Evolutionary conservation across 2,329 filamentous ascomycete species (phyloP), one percentile per base, ranked within the genome.

Genomic region (Clarireedia paspali): DNA sequence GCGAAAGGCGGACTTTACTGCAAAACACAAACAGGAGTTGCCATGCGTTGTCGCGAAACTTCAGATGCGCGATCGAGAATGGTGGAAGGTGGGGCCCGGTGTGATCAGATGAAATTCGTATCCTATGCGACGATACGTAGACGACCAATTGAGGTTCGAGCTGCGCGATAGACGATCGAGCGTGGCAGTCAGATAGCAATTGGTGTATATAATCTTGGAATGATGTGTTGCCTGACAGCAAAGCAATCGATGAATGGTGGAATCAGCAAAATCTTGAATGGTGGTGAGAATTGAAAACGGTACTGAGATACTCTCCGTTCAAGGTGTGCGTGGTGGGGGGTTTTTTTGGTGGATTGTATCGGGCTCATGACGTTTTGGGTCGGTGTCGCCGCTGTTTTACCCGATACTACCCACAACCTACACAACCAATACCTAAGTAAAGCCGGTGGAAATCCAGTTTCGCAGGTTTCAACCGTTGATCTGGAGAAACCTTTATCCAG

Each of bases 1-100:
- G 30, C 30, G 30, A 34, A 34, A 34, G 30, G 45, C 26, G 38
- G 26, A 36, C 52, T 50, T 46, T 55, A 55, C 26, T 55, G 26
- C 45, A 50, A 49, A 46, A 38, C 27, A 30, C 36, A 12, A 36
- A 55, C 36, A 50, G 14, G 45, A 55, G 45, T 55, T 39, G 52
- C 52, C 52, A 55, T 55, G 38, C 52, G 52, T 50, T 55, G 26
- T 50, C 52, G 52, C 46, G 26, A 50, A 55, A 30, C 36, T 49
- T 42, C 24, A 15, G 38, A 20, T 24, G 17, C 17, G 48, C 38
- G 52, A 36, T 44, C 48, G 27, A 27, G 36, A 53, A 17, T 14
- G 40, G 42, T 24, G 39, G 39, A 34, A 17, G 45, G 52, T 50
- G 52, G 45, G 46, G 52, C 46, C 47, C 27, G 17, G 42, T 42